Conservation (phyloP, 2,329 filamentous ascomycete genomes). For the Aspergillus unguis region DNA sequence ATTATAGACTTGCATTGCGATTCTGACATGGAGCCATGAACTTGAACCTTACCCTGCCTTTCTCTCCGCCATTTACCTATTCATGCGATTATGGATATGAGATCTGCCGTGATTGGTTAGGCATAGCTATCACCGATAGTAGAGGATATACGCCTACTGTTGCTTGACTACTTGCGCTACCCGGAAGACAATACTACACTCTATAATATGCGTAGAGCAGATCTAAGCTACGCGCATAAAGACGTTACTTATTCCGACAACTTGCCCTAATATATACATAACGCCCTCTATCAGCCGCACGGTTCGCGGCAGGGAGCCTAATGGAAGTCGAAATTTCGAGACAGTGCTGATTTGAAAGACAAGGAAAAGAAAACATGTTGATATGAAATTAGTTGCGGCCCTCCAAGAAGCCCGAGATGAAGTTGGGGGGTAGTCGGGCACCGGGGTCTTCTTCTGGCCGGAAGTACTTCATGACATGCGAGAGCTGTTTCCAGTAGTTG, state of each 20-base stretch:
- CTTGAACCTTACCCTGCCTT: too few species aligned
- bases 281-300: slow-evolving; percentile 27
- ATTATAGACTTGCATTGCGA: slow-evolving; percentile 4
- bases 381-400: slow-evolving; percentile 54
- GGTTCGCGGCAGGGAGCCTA: slow-evolving; percentile 9
- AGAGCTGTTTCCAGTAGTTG: slow-evolving; percentile 98
- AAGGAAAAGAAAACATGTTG: slow-evolving; percentile 12
- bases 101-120: too few species aligned
- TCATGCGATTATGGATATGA: too few species aligned
- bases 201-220: too few species aligned
- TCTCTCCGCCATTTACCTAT: too few species aligned
- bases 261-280: slow-evolving; percentile 32
- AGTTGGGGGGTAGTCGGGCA: slow-evolving; percentile 75
- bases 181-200: too few species aligned
- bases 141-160: too few species aligned
- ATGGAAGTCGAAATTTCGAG: slow-evolving; percentile 7
- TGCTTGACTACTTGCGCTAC: too few species aligned
- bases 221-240: not conserved
- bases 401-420: slow-evolving; percentile 94
- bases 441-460: slow-evolving; percentile 77
- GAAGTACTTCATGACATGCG: slow-evolving; percentile 97
- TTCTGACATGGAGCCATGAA: too few species aligned
- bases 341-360: slow-evolving; percentile 20
- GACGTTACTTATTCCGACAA: slow-evolving; percentile 30
- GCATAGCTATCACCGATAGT: too few species aligned